These are phyloP conservation scores for Ogataea nakhonphanomensis DNA, from an alignment of 805 yeast genomes.

Conservation along the genomic window DNA sequence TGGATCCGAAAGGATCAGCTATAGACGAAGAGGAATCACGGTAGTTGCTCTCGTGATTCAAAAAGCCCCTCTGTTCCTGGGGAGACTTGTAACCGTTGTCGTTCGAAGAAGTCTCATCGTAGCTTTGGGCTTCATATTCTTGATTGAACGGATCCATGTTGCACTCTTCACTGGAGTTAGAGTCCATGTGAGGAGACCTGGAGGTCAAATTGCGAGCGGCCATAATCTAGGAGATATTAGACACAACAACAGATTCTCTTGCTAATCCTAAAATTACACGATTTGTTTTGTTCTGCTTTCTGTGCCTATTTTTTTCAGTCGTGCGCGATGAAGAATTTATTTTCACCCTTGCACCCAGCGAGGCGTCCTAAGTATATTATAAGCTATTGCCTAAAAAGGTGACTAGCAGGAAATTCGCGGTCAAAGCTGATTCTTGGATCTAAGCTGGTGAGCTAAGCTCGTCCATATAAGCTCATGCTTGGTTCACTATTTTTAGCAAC, in stretches of 20 bases:
- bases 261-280: slow-evolving; percentile 2
- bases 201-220: slow-evolving; percentile 34
- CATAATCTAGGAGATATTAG: slow-evolving; percentile 15
- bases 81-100: slow-evolving; percentile 20
- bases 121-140: slow-evolving; percentile 32
- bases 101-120: slow-evolving; percentile 24
- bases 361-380: slow-evolving; percentile 1
- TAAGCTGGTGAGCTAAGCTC: too few species aligned
- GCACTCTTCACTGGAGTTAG: slow-evolving; percentile 25
- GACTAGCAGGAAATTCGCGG: too few species aligned
- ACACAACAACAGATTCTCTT: slow-evolving; percentile 4
- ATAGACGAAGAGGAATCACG: slow-evolving; percentile 30
- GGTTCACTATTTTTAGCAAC: slow-evolving; percentile 7
- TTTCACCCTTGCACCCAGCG: slow-evolving; percentile 6
- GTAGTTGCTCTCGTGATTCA: slow-evolving; percentile 23
- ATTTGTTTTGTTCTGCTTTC: slow-evolving; percentile 10
- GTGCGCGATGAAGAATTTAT: slow-evolving; percentile 8
- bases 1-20: slow-evolving; percentile 31
- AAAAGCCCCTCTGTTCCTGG: slow-evolving; percentile 21
- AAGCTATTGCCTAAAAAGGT: neutral
- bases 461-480: neutral
- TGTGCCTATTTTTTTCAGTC: slow-evolving; percentile 11
- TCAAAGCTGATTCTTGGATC: neutral
- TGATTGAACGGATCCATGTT: slow-evolving; percentile 30
- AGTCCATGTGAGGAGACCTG: slow-evolving; percentile 32